These are phyloP conservation scores for Ailanthus altissimus DNA, from an alignment of 345 rosid species.

Conservation along the genomic window DNA sequence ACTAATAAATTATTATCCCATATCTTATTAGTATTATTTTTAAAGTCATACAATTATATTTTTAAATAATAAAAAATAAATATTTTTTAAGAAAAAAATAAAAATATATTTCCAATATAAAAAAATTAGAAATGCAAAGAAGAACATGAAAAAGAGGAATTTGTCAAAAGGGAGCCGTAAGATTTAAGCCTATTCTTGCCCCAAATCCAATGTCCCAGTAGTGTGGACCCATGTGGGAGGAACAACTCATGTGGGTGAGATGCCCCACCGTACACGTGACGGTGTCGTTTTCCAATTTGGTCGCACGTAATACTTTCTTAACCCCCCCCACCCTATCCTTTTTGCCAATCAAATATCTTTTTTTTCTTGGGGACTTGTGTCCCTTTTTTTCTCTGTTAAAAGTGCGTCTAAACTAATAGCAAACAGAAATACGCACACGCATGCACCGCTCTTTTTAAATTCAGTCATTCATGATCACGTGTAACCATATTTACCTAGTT, in stretches of 20 bases:
- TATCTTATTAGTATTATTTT: no score
- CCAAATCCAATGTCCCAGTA: background rate
- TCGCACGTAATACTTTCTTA: background rate
- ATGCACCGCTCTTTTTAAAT: background rate
- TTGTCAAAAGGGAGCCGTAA: background rate
- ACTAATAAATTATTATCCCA: no score
- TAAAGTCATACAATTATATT: no score
- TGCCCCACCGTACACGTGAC: conserved; percentile 34
- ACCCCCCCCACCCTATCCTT: background rate
- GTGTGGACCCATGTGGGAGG: conserved; percentile 8
- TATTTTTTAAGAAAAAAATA: no score
- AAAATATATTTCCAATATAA: no score
- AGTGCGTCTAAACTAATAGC: background rate
- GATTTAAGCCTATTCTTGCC: background rate
- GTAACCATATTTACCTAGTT: background rate
- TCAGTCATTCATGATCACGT: background rate
- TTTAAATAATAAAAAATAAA: no score
- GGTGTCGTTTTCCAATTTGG: conserved; percentile 35
- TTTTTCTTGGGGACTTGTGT: background rate
- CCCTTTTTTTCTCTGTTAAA: background rate
- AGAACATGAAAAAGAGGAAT: background rate
- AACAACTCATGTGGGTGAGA: conserved; percentile 30
- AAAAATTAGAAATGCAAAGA: no score
- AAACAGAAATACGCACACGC: conserved; percentile 29
- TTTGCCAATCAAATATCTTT: background rate